These are phyloP conservation scores for Rhodosorus marinus DNA, from an alignment of 23 red algal species.

Conservation along the genomic window DNA sequence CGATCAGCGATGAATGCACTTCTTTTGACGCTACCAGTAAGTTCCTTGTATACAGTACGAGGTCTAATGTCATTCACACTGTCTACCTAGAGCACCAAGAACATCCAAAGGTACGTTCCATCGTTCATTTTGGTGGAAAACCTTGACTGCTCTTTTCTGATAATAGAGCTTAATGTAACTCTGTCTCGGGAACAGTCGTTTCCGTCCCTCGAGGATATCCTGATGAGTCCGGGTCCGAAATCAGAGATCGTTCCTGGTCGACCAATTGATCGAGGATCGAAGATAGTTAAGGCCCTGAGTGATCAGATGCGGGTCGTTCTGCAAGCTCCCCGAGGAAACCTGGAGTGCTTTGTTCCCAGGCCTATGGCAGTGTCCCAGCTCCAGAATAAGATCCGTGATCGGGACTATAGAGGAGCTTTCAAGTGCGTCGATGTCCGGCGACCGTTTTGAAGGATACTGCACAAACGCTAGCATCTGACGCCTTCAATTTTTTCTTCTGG, in stretches of 20 bases:
- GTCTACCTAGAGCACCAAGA: slow-evolving; percentile 15
- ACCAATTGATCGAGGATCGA: slow-evolving; percentile 55
- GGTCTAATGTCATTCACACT: slow-evolving; percentile 18
- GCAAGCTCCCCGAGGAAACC: slow-evolving; percentile 52
- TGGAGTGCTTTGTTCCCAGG: slow-evolving; percentile 44
- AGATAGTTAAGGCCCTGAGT: slow-evolving; percentile 15
- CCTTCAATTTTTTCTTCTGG: no score
- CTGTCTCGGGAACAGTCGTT: background rate
- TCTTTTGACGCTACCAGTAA: slow-evolving; percentile 14
- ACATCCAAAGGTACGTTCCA: background rate
- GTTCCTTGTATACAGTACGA: slow-evolving; percentile 30
- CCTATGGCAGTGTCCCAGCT: slow-evolving; percentile 17
- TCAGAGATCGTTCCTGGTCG: slow-evolving; percentile 3
- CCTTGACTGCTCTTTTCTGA: slow-evolving; percentile 7
- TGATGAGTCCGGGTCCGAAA: background rate
- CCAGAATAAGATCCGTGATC: slow-evolving; percentile 3
- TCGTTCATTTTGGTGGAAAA: background rate
- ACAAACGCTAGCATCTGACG: no score
- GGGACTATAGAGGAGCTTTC: slow-evolving; percentile 21
- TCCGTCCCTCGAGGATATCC: background rate
- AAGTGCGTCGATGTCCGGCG: no score
- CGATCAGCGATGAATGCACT: slow-evolving; percentile 31
- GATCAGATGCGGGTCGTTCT: slow-evolving; percentile 22
- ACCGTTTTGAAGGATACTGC: no score
- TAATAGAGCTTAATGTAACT: background rate